Conservation (phyloP, 129 eudicot genomes). For the Lactuca sativa region DNA sequence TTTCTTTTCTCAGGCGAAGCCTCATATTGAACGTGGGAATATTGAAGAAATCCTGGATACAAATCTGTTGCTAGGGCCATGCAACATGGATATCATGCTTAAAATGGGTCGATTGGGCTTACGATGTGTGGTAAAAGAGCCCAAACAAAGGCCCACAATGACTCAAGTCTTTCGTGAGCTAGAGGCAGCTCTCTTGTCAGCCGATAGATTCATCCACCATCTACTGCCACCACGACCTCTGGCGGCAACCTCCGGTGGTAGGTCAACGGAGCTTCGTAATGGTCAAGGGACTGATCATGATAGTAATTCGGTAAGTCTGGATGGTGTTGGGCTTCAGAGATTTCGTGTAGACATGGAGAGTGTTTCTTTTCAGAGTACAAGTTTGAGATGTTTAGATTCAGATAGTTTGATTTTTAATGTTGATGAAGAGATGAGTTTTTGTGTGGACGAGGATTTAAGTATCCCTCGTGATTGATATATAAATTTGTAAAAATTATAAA, state of each 20-base stretch:
- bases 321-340: constrained; percentile 63
- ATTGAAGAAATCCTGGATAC: constrained; percentile 70
- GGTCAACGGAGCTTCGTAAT: constrained; percentile 14
- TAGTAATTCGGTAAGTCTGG: constrained; percentile 42
- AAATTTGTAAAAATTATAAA: neutral
- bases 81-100: constrained; percentile 70
- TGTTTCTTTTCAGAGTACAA: constrained; percentile 46
- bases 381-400: constrained; percentile 60
- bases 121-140: constrained; percentile 65
- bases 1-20: constrained; percentile 47
- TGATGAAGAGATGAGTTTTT: constrained; percentile 38
- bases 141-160: constrained; percentile 85
- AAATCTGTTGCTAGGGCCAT: constrained; percentile 59
- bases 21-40: constrained; percentile 52
- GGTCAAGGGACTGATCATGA: constrained; percentile 34
- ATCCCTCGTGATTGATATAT: constrained; percentile 37
- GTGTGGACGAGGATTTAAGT: constrained; percentile 40
- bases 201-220: constrained; percentile 22
- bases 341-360: constrained; percentile 65
- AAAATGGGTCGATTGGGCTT: constrained; percentile 78
- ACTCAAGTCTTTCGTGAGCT: constrained; percentile 67
- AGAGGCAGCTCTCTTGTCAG: constrained; percentile 52
- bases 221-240: constrained; percentile 13
- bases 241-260: neutral
- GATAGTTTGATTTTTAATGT: constrained; percentile 42